These are phyloP conservation scores for Exophiala sp. DNA, from an alignment of 2,329 filamentous ascomycete genomes.

Conservation along the genomic window DNA sequence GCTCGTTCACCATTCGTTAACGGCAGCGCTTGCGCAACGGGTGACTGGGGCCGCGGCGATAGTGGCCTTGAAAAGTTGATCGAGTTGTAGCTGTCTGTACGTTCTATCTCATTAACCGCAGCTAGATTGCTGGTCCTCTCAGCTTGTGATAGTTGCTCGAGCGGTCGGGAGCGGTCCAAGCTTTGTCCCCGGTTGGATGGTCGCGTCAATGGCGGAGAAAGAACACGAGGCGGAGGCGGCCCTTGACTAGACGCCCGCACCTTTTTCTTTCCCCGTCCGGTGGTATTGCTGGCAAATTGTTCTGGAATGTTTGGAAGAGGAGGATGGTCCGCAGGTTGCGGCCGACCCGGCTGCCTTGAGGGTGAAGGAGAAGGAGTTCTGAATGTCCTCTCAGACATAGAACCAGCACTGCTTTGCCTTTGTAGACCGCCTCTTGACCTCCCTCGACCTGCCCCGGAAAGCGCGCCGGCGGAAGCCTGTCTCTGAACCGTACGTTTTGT, in stretches of 20 bases:
- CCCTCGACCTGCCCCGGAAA: slow-evolving; percentile 22
- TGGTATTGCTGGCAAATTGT: slow-evolving; percentile 35
- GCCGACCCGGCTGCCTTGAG: slow-evolving; percentile 37
- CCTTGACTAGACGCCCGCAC: slow-evolving; percentile 49
- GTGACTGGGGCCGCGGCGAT: slow-evolving; percentile 35
- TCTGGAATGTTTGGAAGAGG: slow-evolving; percentile 70
- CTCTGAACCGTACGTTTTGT: slow-evolving; percentile 78
- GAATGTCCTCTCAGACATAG: slow-evolving; percentile 86
- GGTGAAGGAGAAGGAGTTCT: slow-evolving; percentile 62
- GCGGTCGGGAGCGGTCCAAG: slow-evolving; percentile 33
- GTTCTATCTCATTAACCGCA: slow-evolving; percentile 34
- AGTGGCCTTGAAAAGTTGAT: slow-evolving; percentile 45
- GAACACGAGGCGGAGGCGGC: slow-evolving; percentile 41
- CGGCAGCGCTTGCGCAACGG: slow-evolving; percentile 6
- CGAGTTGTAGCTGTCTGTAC: slow-evolving; percentile 39
- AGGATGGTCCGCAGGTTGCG: slow-evolving; percentile 49
- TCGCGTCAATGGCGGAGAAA: slow-evolving; percentile 39
- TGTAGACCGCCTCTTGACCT: slow-evolving; percentile 46
- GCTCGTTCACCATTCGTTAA: slow-evolving; percentile 9
- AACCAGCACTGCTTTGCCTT: slow-evolving; percentile 64
- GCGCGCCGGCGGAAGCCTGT: slow-evolving; percentile 40
- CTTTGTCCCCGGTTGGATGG: slow-evolving; percentile 36
- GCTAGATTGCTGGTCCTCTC: slow-evolving; percentile 15
- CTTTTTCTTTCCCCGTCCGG: slow-evolving; percentile 26
- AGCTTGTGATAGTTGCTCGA: slow-evolving; percentile 4